These are phyloP conservation scores for Annulohypoxylon nitens DNA, from an alignment of 495 filamentous ascomycete genomes.

Conservation along the genomic window DNA sequence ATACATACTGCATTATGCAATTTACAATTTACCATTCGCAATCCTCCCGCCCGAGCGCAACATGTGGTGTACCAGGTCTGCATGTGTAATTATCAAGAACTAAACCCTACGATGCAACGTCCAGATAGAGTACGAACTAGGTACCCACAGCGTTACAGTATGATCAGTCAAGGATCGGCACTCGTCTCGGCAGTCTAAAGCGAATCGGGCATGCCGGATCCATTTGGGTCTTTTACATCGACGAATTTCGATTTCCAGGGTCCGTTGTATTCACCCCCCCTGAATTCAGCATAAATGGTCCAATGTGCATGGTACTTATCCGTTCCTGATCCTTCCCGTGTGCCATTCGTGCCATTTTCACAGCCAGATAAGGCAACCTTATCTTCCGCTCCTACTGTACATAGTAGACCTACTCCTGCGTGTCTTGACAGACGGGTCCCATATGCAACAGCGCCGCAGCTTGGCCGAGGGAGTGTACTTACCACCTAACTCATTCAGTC, in stretches of 20 bases:
- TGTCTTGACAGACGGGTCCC: slow-evolving; percentile 11
- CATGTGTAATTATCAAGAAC: slow-evolving; percentile 15
- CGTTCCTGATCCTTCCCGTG: slow-evolving; percentile 41
- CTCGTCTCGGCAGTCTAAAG: slow-evolving; percentile 37
- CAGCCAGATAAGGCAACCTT: slow-evolving; percentile 30
- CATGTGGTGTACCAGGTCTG: slow-evolving; percentile 3
- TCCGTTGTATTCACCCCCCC: slow-evolving; percentile 46
- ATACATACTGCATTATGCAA: slow-evolving; percentile 16
- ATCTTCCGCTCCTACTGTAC: slow-evolving; percentile 34
- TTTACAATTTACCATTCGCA: slow-evolving; percentile 19
- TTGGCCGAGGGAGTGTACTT: slow-evolving; percentile 31
- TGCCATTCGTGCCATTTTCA: not conserved
- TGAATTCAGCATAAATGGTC: slow-evolving; percentile 46
- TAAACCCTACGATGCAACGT: slow-evolving; percentile 44
- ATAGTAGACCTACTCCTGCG: slow-evolving; percentile 12
- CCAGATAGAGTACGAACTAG: slow-evolving; percentile 14
- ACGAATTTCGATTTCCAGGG: slow-evolving; percentile 31
- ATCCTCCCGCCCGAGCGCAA: slow-evolving; percentile 19
- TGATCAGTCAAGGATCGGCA: slow-evolving; percentile 37
- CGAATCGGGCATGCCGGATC: slow-evolving; percentile 25
- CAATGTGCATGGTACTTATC: slow-evolving; percentile 35
- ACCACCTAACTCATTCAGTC: slow-evolving; percentile 24
- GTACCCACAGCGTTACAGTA: slow-evolving; percentile 33
- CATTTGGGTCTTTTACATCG: slow-evolving; percentile 17
- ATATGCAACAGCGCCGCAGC: slow-evolving; percentile 36